Conservation (phyloP, 2,329 filamentous ascomycete species). For the Calonectria ilicicola region DNA sequence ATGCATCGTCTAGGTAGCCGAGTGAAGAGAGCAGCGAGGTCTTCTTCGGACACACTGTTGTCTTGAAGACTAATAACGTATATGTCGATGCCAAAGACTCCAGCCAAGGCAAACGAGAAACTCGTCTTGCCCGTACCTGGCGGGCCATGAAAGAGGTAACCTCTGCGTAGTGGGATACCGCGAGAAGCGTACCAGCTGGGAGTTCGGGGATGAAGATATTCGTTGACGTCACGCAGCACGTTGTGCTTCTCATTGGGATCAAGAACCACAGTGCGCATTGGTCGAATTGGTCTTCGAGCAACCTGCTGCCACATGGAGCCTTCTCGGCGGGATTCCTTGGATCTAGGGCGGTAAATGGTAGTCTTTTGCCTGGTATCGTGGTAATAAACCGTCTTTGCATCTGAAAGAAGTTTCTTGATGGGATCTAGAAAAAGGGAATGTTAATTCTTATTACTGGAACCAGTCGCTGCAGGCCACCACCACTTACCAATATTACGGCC, state of each 20-base stretch:
- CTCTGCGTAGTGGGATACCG: slow-evolving; percentile 81
- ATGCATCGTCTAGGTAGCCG: slow-evolving; percentile 72
- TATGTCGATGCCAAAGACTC: slow-evolving; percentile 74
- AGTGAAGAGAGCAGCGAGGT: slow-evolving; percentile 69
- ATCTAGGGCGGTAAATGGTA: slow-evolving; percentile 65
- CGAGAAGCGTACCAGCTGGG: slow-evolving; percentile 80
- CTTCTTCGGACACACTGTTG: slow-evolving; percentile 71
- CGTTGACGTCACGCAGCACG: slow-evolving; percentile 79
- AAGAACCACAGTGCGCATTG: slow-evolving; percentile 81
- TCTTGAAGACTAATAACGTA: slow-evolving; percentile 71
- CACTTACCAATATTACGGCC: slow-evolving; percentile 56
- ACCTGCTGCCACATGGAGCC: slow-evolving; percentile 66
- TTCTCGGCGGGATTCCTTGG: slow-evolving; percentile 59
- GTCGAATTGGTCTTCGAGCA: slow-evolving; percentile 73
- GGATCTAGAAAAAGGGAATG: slow-evolving; percentile 49
- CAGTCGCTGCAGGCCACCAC: neutral
- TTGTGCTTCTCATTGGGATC: slow-evolving; percentile 74
- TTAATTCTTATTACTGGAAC: neutral
- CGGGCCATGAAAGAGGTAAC: slow-evolving; percentile 82
- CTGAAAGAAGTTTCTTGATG: slow-evolving; percentile 66
- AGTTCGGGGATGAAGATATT: slow-evolving; percentile 79
- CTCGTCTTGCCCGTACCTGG: slow-evolving; percentile 81
- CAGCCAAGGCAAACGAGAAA: slow-evolving; percentile 74
- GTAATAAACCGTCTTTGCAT: slow-evolving; percentile 66
- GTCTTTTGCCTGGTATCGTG: slow-evolving; percentile 67